Base-by-base conservation (phyloP, 371 early-diverging fungal genomes). In the Sporodiniella umbellata region DNA sequence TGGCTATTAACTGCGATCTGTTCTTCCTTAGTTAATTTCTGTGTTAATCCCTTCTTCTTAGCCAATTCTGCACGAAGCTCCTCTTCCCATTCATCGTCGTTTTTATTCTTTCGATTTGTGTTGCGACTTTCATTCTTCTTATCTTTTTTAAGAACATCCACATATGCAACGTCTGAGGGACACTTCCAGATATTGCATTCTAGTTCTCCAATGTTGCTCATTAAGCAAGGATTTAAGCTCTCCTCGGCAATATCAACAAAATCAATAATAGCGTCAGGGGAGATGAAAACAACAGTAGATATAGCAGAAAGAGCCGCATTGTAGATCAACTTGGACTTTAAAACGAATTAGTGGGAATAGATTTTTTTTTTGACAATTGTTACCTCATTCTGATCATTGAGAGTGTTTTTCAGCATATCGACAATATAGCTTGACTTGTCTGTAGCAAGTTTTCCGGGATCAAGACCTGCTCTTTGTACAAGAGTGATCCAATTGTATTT, bases 401-500 rank as follows among this genome's bases (percentile, higher is more conserved):
- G 60, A 1, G 63, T 53, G 4, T 64, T 53, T 39, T 69, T 68
- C 15, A 84, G 63, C 0, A 74, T 53, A 14, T 79, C 69, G 46
- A 60, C 50, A 19, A 88, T 67, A 19, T 58, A 68, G 5, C 46
- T 33, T 10, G 62, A 69, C 19, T 78, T 64, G 10, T 63, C 64
- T 23, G 60, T 60, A 15, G 89, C 81, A 23, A 94, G 64, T 17
- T 78, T 80, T 3, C 83, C 83, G 14, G 94, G 90, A 52, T 93
- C 85, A 18, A 87, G 56, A 33, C 80, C 72, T 15, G 88, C 81
- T 15, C 88, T 81, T 67, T 90, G 90, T 45, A 84, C 79, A 38
- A 94, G 70, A 1, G 86, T 78, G 51, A 93, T 85, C 94, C 94
- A 95, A 54, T 87, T 79, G 54, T 94, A 90, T 51, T 75, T 80